phyloP scores from a whole-genome alignment of 2,329 filamentous ascomycete genomes.

The Stenocarpella maydis region DNA sequence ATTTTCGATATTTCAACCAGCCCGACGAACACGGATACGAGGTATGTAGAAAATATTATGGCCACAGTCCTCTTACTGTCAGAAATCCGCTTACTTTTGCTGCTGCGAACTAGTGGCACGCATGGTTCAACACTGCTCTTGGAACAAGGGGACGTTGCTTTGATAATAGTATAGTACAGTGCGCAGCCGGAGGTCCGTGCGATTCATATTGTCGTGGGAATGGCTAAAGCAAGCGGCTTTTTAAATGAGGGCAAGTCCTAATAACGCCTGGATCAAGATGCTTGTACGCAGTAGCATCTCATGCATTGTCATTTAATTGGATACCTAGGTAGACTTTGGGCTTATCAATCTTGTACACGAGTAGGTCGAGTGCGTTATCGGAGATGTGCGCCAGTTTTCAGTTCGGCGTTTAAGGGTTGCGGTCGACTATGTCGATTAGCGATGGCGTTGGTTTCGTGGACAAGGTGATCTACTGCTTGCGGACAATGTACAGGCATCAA shows the following conservation, averaged over 20 bases:
- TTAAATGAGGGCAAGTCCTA: not conserved
- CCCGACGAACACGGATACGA: slow-evolving; percentile 8
- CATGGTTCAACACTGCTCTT: slow-evolving; percentile 11
- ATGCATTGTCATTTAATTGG: not conserved
- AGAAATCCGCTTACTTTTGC: slow-evolving; percentile 1
- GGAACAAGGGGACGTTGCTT: slow-evolving; percentile 5
- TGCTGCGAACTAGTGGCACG: not conserved
- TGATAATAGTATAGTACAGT: slow-evolving; percentile 1
- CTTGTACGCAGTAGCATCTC: not conserved
- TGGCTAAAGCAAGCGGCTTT: slow-evolving; percentile 2
- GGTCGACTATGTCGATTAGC: not conserved
- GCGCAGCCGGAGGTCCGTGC: slow-evolving; percentile 6
- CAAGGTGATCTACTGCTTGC: not conserved
- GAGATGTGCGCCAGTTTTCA: not conserved
- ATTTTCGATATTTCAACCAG: not conserved
- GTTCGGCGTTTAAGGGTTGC: not conserved
- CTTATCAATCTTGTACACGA: not conserved
- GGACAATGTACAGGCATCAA: not conserved
- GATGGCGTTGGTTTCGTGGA: not conserved
- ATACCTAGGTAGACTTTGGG: not conserved
- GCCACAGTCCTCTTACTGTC: not conserved
- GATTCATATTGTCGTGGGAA: slow-evolving; percentile 9
- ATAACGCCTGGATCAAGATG: not conserved
- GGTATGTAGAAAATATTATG: not conserved
- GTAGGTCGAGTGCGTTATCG: not conserved